Evolutionary conservation across 176 grass and related monocot genomes (phyloP), one percentile per base, ranked within the genome.

Genomic region (Juncus effusus): DNA sequence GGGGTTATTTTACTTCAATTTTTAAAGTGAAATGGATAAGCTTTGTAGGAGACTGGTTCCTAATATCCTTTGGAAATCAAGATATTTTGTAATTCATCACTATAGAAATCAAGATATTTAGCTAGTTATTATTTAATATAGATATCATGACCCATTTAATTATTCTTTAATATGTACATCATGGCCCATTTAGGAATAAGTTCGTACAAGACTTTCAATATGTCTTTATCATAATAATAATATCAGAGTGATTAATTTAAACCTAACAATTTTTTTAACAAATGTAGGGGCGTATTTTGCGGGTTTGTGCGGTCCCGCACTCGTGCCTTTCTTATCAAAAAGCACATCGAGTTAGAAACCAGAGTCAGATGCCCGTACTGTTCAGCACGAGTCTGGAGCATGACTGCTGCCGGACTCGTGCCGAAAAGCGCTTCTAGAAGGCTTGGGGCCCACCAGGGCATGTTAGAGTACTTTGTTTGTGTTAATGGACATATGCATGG

Each of bases 401-500:
- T 97, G 85, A 79, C 72, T 14, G 82, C 72, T 2, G 82, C 88
- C 0, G 85, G 80, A 6, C 68, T 97, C 13, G 74, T 89, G 37
- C 93, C 93, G 2, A 79, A 77, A 59, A 83, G 77, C 76, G 82
- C 93, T 1, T 76, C 77, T 3, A 75, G 79, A 0, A 54, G 88
- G 63, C 78, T 92, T 3, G 93, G 88, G 0, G 76, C 80, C 3
- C 59, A 74, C 59, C 76, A 89, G 36, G 85, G 82, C 0, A 37
- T 72, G 0, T 62, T 97, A 15, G 67, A 97, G 88, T 92, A 84
- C 63, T 91, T 86, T 61, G 82, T 97, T 35, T 97, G 93, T 75
- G 82, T 97, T 40, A 88, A 84, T 62, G 93, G 93, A 0, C 93
- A 97, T 54, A 77, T 97, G 41, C 88, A 97, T 44, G 93, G 88